These are phyloP conservation scores for Colletotrichum tropicale DNA, from an alignment of 2,329 filamentous ascomycete genomes.

Conservation along the genomic window DNA sequence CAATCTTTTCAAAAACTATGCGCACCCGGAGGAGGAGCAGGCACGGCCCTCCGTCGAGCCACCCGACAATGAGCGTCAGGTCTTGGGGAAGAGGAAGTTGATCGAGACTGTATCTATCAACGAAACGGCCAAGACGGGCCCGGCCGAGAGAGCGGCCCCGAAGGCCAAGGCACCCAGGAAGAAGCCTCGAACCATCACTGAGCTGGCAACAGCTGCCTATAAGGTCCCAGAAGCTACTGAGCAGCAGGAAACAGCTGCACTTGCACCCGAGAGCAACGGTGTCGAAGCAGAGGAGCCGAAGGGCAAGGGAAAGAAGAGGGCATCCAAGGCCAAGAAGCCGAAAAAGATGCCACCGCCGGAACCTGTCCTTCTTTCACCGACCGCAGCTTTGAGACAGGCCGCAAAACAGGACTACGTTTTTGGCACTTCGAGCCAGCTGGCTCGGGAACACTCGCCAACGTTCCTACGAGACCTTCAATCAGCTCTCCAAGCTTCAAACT, in stretches of 20 bases:
- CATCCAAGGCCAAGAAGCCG: constrained; percentile 42
- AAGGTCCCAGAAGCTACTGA: constrained; percentile 40
- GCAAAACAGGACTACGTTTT: constrained; percentile 79
- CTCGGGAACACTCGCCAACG: constrained; percentile 72
- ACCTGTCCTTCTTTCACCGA: constrained; percentile 68
- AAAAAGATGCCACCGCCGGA: constrained; percentile 39
- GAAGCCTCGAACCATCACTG: constrained; percentile 79
- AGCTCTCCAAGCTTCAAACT: constrained; percentile 65
- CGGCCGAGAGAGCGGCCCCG: constrained; percentile 32
- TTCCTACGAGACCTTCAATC: constrained; percentile 66
- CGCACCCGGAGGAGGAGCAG: constrained; percentile 31
- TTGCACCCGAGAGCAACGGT: constrained; percentile 17
- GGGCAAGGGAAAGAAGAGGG: constrained; percentile 34
- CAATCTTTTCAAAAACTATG: constrained; percentile 47
- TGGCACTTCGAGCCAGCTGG: constrained; percentile 84
- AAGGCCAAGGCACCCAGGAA: constrained; percentile 66
- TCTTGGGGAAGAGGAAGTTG: constrained; percentile 60
- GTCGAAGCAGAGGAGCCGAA: constrained; percentile 34
- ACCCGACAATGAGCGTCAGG: constrained; percentile 30
- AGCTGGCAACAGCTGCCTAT: constrained; percentile 76
- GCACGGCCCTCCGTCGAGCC: constrained; percentile 11
- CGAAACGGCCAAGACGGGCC: constrained; percentile 27
- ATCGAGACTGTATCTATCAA: constrained; percentile 52
- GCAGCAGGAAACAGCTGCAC: constrained; percentile 29
- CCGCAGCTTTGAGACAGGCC: constrained; percentile 68